Evolutionary conservation across 768 basidiomycete genomes (phyloP), one percentile per base, ranked within the genome.

Genomic region (Roridomyces roridus): DNA sequence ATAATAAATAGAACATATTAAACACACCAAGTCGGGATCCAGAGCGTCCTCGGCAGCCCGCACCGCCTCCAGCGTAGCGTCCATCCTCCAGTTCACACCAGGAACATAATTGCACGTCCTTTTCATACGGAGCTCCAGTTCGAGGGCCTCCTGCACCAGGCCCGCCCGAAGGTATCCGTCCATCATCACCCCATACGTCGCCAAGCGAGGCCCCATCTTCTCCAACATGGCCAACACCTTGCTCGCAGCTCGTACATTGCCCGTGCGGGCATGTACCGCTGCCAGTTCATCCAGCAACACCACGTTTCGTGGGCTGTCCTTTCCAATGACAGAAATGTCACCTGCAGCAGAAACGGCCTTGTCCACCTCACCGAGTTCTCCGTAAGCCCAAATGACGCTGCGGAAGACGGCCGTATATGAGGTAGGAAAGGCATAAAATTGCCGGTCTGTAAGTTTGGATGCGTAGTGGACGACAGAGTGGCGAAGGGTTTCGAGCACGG

Each of bases 171-270:
- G 12, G 40, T 47, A 63, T 15, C 44, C 61, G n/a, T 63, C 57
- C 46, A 63, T 63, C 48, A 63, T 21, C 7, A 58, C 37, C 15
- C 61, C 61, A n/a, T 63, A 63, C 9, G 53, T 51, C 20, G 53
- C 56, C 1, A 55, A 9, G 20, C 61, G 20, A 26, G 57, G 52
- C 11, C 46, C 49, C 21, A 48, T 0, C 28, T 54, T 12, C 37
- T 63, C 61, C 31, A 63, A 20, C 52, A 35, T 18, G 3, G 11
- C 7, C 20, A 63, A 39, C 36, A 63, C 17, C 45, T 20, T 28
- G 17, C 25, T 47, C 23, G 53, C 61, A n/a, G 48, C 52, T 2
- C 25, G 23, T 4, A 55, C 46, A 26, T 63, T 24, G 3, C 61
- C 48, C 26, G 42, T 1, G 7, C 61, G 52, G 3, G 57, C 61